Base-by-base conservation (phyloP, 768 basidiomycete genomes). In the Exidia glandulosa region DNA sequence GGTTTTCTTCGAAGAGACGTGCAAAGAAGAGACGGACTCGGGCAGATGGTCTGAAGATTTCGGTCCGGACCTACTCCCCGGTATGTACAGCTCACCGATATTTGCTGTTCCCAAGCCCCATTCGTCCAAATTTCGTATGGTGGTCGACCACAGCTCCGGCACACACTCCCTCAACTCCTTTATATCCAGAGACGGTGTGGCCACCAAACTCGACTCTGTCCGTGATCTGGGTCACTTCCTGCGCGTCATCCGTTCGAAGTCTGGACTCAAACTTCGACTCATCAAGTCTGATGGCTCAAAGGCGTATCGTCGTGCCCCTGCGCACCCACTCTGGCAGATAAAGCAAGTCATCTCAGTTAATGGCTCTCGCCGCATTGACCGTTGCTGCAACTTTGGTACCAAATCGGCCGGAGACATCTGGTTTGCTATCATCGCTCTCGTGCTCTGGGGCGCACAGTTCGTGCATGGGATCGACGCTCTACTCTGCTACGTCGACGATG, bases 81-180 rank as follows among this genome's bases (percentile, higher is more conserved):
- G 77, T 0, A 81, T 81, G 78, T 71, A 73, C 41, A 66, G 63
- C 31, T 69, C 72, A 52, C 79, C 76, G 0, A 63, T 78, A 0
- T 64, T 72, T 41, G 71, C 70, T 1, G 72, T 80, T 0, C 77
- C 76, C 0, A 77, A 77, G 36, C 64, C 68, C 0, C 50, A 62
- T 0, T 67, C 74, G 0, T 63, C 64, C 27, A 75, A 77, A 27
- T 62, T 75, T 4, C 62, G 72, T 0, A 66, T 81, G 0, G 66
- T 81, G 9, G 70, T 66, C 6, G 66, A 81, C 60, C 78, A 79
- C 19, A 73, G 69, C 52, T 66, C 69, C 0, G 75, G 75, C 0
- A 32, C 58, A 0, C 72, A 61, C 62, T 65, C 73, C 0, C 69
- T 74, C 1, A 79, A 81, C 62, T 68, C 71, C 0, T 69, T 72